A percentile compares a stretch with the other conserved stretches of the same genome.
Evolutionary conservation across 768 basidiomycete species (phyloP).

Genomic region (Erythrobasidium yunnanense): DNA sequence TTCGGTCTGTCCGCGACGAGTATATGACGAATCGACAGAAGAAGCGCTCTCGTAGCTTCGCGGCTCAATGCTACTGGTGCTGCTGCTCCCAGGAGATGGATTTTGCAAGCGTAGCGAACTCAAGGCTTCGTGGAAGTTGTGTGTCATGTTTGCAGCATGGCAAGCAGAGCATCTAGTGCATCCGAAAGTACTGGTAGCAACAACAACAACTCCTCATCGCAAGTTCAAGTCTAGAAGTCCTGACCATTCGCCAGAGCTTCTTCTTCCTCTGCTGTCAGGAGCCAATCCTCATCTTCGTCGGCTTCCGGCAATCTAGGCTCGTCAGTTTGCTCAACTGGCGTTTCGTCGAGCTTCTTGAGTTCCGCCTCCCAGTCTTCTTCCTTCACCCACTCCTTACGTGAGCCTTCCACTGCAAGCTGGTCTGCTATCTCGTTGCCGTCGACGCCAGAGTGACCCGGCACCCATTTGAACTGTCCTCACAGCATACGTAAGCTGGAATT

Average conservation of each 20-base stretch:
- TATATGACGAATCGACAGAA: slow-evolving; percentile 15
- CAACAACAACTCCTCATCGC: not conserved
- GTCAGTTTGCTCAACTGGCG: not conserved
- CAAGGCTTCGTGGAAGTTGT: slow-evolving; percentile 8
- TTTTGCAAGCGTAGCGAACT: slow-evolving; percentile 10
- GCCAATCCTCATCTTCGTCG: not conserved
- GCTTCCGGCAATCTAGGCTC: not conserved
- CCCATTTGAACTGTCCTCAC: slow-evolving; percentile 13
- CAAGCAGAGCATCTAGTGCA: not conserved
- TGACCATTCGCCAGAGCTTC: not conserved
- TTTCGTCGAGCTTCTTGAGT: not conserved
- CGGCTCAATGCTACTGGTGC: not conserved
- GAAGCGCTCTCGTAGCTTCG: not conserved
- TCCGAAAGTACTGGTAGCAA: not conserved
- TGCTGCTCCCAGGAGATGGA: not conserved
- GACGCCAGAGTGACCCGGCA: not conserved
- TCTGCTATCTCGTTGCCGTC: slow-evolving; percentile 8
- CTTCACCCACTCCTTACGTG: not conserved
- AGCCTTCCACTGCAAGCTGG: slow-evolving; percentile 1
- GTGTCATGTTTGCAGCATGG: not conserved
- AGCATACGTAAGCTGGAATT: not conserved
- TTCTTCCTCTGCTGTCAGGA: not conserved
- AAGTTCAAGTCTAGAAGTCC: not conserved
- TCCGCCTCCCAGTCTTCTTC: not conserved
- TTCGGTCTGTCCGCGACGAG: slow-evolving; percentile 22